A percentile compares a stretch with the other conserved stretches of the same genome.
Evolutionary conservation across 169 alveolate genomes (phyloP).

Genomic region (Cardiosporidium cionae): DNA sequence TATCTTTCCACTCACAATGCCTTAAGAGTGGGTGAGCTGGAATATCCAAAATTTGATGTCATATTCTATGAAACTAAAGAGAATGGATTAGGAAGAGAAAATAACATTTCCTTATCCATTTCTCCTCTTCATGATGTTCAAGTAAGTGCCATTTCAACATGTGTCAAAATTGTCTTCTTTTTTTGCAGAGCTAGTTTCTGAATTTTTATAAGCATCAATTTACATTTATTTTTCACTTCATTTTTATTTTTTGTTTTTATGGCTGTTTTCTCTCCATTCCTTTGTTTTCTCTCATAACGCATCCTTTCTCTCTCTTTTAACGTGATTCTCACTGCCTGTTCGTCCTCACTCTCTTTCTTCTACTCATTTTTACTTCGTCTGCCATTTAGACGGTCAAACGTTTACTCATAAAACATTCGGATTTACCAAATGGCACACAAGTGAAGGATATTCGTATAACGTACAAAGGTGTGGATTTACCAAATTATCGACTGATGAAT

Average conservation of each 20-base stretch:
- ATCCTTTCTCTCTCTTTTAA: background rate
- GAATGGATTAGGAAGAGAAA: too few relatives aligned
- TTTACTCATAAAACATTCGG: background rate
- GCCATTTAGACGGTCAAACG: background rate
- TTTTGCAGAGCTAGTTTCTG: background rate
- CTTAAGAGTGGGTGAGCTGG: background rate
- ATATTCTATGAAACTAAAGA: background rate
- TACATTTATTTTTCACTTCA: background rate
- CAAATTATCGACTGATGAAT: constrained; percentile 74
- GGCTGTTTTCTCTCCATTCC: background rate
- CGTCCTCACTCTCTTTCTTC: background rate
- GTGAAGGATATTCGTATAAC: constrained; percentile 63
- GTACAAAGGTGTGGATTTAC: constrained; percentile 76
- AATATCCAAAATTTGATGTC: background rate
- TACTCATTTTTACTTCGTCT: background rate
- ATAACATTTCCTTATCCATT: background rate
- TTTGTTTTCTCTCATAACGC: background rate
- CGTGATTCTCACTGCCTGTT: background rate
- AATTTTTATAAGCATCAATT: background rate
- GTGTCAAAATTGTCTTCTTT: background rate
- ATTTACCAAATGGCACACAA: constrained; percentile 16
- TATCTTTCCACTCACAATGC: background rate
- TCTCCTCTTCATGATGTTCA: background rate
- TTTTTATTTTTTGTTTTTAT: background rate
- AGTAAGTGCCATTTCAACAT: background rate